These are phyloP conservation scores for Eucalyptus curtisii DNA, from an alignment of 345 rosid species.

Conservation along the genomic window DNA sequence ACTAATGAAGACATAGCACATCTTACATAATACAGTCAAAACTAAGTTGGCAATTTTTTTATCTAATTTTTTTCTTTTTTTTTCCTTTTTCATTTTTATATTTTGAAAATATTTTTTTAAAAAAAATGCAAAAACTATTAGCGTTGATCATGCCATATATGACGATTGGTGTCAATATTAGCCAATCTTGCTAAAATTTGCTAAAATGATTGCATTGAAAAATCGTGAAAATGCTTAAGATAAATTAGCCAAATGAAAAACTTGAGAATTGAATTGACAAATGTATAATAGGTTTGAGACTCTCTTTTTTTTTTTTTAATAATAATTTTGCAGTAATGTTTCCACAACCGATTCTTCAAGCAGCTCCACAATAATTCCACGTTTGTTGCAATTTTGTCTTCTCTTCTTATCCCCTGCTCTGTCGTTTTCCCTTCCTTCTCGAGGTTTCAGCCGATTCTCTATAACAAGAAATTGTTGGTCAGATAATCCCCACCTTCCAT, in stretches of 20 bases:
- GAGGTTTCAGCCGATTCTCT: background rate
- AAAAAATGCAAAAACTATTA: too few relatives aligned
- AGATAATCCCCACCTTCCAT: background rate
- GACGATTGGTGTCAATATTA: rapidly evolving
- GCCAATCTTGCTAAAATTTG: background rate
- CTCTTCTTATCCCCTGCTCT: background rate
- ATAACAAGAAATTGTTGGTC: background rate
- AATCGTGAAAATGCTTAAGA: background rate
- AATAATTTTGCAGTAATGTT: background rate
- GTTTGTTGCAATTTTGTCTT: background rate
- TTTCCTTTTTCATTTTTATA: too few relatives aligned
- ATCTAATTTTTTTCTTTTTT: too few relatives aligned
- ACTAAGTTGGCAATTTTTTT: background rate
- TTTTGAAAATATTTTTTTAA: too few relatives aligned
- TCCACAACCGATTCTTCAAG: background rate
- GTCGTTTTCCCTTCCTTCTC: background rate
- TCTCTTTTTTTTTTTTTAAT: background rate
- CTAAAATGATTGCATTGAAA: background rate
- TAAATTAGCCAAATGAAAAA: background rate
- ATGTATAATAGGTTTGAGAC: rapidly evolving
- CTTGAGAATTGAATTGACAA: background rate
- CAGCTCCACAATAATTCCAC: background rate
- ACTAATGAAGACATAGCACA: background rate
- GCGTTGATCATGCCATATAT: rapidly evolving
- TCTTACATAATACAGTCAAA: rapidly evolving